phyloP scores from a whole-genome alignment of 768 basidiomycete genomes.

The Leucocoprinus birnbaumii region DNA sequence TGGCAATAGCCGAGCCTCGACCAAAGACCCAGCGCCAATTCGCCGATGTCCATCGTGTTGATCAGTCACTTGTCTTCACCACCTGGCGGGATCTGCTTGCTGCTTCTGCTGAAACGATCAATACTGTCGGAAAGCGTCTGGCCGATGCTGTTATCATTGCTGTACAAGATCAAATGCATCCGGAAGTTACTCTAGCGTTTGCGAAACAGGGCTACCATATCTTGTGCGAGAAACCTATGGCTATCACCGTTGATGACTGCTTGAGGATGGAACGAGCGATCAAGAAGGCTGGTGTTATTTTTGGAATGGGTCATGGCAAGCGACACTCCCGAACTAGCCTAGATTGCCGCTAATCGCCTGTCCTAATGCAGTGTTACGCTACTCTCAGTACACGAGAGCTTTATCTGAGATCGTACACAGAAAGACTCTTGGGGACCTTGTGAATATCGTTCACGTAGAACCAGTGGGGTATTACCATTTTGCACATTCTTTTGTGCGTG shows the following conservation, averaged over 20 bases:
- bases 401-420: conserved; percentile 70
- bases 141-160: conserved; percentile 82
- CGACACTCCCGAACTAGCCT: conserved; percentile 1
- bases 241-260: conserved; percentile 70
- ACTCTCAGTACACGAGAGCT: conserved; percentile 79
- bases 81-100: conserved; percentile 70
- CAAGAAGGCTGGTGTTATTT: conserved; percentile 67
- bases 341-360: not conserved
- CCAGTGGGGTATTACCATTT: conserved; percentile 88
- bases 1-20: conserved; percentile 85
- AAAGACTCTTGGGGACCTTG: conserved; percentile 67
- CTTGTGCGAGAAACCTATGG: conserved; percentile 93
- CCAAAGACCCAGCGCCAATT: conserved; percentile 59
- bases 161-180: conserved; percentile 80
- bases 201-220: conserved; percentile 84
- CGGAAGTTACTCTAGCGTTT: conserved; percentile 71
- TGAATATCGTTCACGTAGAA: conserved; percentile 84
- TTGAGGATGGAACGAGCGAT: conserved; percentile 72
- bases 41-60: conserved; percentile 53
- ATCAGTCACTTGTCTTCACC: conserved; percentile 65
- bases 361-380: conserved; percentile 64
- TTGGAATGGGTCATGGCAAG: conserved; percentile 86
- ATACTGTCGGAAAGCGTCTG: conserved; percentile 62
- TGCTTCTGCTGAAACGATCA: conserved; percentile 65
- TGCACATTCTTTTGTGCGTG: conserved; percentile 87